Conservation (phyloP, 2,329 filamentous ascomycete species). For the Thelonectria blattea region DNA sequence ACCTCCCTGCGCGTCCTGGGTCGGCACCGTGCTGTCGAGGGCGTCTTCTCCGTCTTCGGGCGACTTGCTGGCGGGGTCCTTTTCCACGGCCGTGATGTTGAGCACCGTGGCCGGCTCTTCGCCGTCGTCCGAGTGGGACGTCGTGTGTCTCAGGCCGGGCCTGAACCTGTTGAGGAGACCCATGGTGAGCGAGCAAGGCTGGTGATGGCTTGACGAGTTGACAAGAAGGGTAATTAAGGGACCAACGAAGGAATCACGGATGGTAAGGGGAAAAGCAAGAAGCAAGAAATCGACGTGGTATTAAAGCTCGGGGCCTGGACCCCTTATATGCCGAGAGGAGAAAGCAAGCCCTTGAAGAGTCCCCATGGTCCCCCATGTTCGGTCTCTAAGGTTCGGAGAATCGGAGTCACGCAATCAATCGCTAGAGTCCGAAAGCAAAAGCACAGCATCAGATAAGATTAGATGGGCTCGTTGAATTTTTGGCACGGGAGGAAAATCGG, state of each 20-base stretch:
- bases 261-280: neutral
- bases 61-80: neutral
- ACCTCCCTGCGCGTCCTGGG: constrained; percentile 35
- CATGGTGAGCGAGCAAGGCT: constrained; percentile 10
- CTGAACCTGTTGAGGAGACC: constrained; percentile 16
- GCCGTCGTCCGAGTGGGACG: constrained; percentile 3
- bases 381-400: neutral
- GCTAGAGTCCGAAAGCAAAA: constrained; percentile 7
- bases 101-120: constrained; percentile 13
- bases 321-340: no score
- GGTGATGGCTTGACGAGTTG: constrained; percentile 2
- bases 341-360: neutral
- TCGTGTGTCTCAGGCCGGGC: constrained; percentile 5
- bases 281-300: neutral
- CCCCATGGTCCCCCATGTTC: neutral
- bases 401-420: neutral
- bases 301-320: neutral
- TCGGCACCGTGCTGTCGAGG: constrained; percentile 1
- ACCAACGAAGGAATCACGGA: neutral
- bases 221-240: neutral
- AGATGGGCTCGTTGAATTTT: constrained; percentile 10
- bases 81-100: constrained; percentile 12
- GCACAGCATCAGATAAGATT: constrained; percentile 35
- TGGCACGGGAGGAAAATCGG: constrained; percentile 15
- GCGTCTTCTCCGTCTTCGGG: neutral